Base-by-base conservation (phyloP, 2,329 filamentous ascomycete genomes). In the Colletotrichum costaricense region DNA sequence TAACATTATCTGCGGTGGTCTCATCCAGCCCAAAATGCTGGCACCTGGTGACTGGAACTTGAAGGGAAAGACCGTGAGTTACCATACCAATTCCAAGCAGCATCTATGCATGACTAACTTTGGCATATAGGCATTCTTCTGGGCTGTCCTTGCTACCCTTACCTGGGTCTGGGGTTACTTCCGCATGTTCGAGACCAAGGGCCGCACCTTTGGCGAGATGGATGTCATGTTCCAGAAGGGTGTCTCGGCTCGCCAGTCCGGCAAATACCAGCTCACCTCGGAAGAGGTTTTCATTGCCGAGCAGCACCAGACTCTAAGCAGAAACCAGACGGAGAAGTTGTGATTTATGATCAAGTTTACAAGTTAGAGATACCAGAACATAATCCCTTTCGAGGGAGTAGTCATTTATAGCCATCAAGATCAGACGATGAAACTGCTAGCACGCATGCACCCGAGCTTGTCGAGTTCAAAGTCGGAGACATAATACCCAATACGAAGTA, bases 181-280 rank as follows among this genome's bases (percentile, higher is more conserved):
- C 77, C 81, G 84, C 24, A 76, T 86, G 68, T 83, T 84, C 28
- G 85, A 86, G 79, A 85, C 84, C 62, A 86, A 85, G 79, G 83
- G 80, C 65, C 82, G 84, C 46, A 86, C 85, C 3, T 86, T 84
- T 75, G 84, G 83, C 63, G 85, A 86, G 76, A 77, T 86, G 79
- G 85, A 86, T 66, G 78, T 82, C 72, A 83, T 85, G 83, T 80
- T 81, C 78, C 82, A 83, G 74, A 82, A 82, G 76, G 76, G 78
- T 16, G 64, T 85, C 6, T 76, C 81, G 0, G 84, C 84, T 60
- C 80, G 84, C 66, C 81, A 85, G 74, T 85, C 84, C 72, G 75
- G 78, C 63, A 78, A 78, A 8, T 82, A 82, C 74, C 75, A 79
- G 65, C 81, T 83, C 65, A 81, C 80, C 68, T 76, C 80, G 56